Percentiles rank a stretch among this genome's conserved stretches.
These are phyloP conservation scores for Colletotrichum plurivorum DNA, from an alignment of 2,329 filamentous ascomycete species.

Conservation along the genomic window DNA sequence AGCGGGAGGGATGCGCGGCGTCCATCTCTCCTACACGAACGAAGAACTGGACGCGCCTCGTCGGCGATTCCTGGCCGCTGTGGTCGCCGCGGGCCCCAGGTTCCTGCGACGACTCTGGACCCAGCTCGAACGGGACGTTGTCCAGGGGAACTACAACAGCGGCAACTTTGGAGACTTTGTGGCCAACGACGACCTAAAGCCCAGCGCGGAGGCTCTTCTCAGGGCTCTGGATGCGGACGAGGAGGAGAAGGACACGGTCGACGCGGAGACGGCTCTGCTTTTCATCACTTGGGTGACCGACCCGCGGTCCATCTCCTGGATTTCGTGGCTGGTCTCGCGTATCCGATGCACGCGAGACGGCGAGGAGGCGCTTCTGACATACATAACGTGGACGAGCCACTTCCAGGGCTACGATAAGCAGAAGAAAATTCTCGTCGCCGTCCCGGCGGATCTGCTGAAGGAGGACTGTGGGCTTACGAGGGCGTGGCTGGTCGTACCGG, in stretches of 20 bases:
- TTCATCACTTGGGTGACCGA: conserved; percentile 28
- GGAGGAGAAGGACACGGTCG: no score
- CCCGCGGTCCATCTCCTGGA: conserved; percentile 26
- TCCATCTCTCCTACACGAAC: not conserved
- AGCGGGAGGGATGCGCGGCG: no score
- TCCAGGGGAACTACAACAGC: conserved; percentile 18
- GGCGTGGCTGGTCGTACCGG: conserved; percentile 18
- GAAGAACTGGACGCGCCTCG: conserved; percentile 7
- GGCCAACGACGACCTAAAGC: not conserved
- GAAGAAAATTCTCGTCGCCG: not conserved
- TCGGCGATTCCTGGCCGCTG: conserved; percentile 12
- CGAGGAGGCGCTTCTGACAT: conserved; percentile 1
- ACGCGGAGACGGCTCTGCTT: not conserved
- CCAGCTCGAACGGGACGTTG: conserved; percentile 14
- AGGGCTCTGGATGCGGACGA: not conserved
- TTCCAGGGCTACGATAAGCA: not conserved
- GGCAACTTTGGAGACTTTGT: conserved; percentile 20
- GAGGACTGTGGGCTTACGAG: conserved; percentile 17
- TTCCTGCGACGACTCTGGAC: conserved; percentile 13
- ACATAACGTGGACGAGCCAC: not conserved
- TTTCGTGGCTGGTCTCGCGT: conserved; percentile 1
- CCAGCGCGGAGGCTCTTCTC: not conserved
- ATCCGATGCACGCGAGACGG: not conserved
- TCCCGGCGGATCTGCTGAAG: conserved; percentile 17
- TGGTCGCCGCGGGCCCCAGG: not conserved